These are phyloP conservation scores for Rhizopogon roseolus DNA, from an alignment of 768 basidiomycete species.

Conservation along the genomic window DNA sequence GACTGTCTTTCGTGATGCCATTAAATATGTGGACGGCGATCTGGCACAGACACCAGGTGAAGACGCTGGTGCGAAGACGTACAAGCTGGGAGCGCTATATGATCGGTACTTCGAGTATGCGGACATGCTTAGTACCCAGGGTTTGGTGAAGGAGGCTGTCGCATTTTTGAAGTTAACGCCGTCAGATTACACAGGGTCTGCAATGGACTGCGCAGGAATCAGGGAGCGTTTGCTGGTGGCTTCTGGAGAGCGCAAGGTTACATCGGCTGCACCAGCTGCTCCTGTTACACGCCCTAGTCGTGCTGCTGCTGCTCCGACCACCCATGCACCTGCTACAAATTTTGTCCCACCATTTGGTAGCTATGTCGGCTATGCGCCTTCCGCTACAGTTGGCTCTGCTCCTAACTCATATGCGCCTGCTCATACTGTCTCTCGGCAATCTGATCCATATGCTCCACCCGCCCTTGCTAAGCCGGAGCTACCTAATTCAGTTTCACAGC, in stretches of 20 bases:
- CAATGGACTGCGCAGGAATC: constrained; percentile 37
- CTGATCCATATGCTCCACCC: constrained; percentile 3
- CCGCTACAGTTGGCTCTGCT: constrained; percentile 12
- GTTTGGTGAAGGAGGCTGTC: constrained; percentile 79
- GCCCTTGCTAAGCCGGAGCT: constrained; percentile 18
- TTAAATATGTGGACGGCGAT: constrained; percentile 73
- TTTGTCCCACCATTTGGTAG: background rate
- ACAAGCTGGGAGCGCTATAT: constrained; percentile 82
- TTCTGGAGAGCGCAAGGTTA: constrained; percentile 20
- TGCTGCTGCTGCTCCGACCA: constrained; percentile 20
- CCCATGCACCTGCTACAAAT: constrained; percentile 13
- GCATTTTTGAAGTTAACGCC: constrained; percentile 80
- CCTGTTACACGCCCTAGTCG: constrained; percentile 27
- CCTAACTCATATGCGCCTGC: constrained; percentile 30
- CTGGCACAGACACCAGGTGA: constrained; percentile 36
- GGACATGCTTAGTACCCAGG: constrained; percentile 85
- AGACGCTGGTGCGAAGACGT: constrained; percentile 48
- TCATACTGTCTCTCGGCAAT: constrained; percentile 11
- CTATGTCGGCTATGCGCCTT: constrained; percentile 4
- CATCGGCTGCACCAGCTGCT: background rate
- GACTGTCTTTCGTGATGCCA: constrained; percentile 86
- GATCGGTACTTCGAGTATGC: constrained; percentile 96
- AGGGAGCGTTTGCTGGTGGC: constrained; percentile 43
- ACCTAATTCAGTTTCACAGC: constrained; percentile 27
- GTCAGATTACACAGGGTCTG: constrained; percentile 63